Conservation (phyloP, 768 basidiomycete genomes). For the Sarcodon aspratus region DNA sequence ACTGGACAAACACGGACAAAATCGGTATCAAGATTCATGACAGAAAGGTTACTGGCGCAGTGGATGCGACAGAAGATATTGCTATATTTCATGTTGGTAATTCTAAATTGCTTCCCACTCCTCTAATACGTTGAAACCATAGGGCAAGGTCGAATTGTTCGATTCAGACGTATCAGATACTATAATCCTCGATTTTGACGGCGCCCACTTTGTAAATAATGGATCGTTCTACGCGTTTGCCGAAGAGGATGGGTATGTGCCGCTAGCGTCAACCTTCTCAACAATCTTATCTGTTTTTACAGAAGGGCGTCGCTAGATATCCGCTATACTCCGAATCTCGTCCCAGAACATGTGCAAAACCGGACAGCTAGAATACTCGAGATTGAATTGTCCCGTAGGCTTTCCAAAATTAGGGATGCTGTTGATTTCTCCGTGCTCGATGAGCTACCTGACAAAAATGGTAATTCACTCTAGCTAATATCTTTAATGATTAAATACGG, state of each 20-base stretch:
- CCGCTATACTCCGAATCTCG: conserved; percentile 52
- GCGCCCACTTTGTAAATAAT: conserved; percentile 61
- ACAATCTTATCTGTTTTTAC: not conserved
- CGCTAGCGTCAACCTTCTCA: not conserved
- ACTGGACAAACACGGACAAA: conserved; percentile 57
- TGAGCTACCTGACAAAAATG: not conserved
- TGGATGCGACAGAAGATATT: conserved; percentile 30
- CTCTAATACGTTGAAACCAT: not conserved
- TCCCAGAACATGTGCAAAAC: conserved; percentile 43
- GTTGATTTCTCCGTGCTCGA: conserved; percentile 36
- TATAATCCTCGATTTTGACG: conserved; percentile 62
- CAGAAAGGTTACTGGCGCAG: conserved; percentile 28
- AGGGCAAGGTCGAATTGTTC: conserved; percentile 69
- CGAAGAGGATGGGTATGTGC: conserved; percentile 44
- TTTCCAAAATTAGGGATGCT: conserved; percentile 47
- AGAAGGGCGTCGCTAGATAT: conserved; percentile 36
- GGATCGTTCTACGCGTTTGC: conserved; percentile 74
- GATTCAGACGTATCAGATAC: conserved; percentile 42
- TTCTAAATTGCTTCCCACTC: not conserved
- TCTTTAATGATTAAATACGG: not conserved
- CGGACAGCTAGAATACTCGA: conserved; percentile 46
- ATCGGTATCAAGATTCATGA: conserved; percentile 58
- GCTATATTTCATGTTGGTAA: conserved; percentile 54
- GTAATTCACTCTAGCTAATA: not conserved
- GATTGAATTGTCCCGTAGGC: conserved; percentile 47